Base-by-base conservation (phyloP, 805 yeast genomes). In the Yamadazyma ubonensis region DNA sequence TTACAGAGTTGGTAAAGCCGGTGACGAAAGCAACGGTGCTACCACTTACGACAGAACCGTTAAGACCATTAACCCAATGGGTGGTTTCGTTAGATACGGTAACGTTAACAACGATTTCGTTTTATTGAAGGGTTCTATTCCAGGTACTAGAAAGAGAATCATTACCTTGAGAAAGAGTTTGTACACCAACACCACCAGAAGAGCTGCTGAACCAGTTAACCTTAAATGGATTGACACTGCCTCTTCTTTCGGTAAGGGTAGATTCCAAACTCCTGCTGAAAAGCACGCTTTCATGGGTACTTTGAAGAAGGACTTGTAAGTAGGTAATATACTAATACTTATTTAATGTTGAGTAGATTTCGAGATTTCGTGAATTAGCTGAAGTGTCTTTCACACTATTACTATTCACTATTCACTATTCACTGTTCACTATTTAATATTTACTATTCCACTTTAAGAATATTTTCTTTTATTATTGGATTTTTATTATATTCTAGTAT, bases 261-360 rank as follows among this genome's bases (percentile, higher is more conserved):
- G 99, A 85, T 93, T 93, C 98, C 99, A 93, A 81, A 93, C 99
- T 68, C 96, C 97, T 65, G 98, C 97, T 74, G 99, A 93, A 83
- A 95, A 95, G 90, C 89, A 84, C 70, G 95, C 99, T 70, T 93
- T 93, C 91, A 66, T 90, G 81, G 99, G 99, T 81, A 91, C 99
- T 69, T 85, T 93, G 73, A 93, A 93, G 96, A 90, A 87, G 84
- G 97, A 90, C 76, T 81, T 87, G 71, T 77, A 38, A 29, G 27
- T 21, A 12, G 19, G 14, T n/a, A n/a, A n/a, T n/a, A n/a, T n/a
- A n/a, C n/a, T n/a, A n/a, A n/a, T n/a, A 21, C 23, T 21, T 21
- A 21, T 21, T 21, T 21, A 21, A 6, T 9, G 9, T 9, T 21
- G 23, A 9, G 23, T 21, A 9, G 23, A 21, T 21, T 21, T 7